Evolutionary conservation across 148 eudicot species (phyloP).

Genomic region (Persicaria maculosa): DNA sequence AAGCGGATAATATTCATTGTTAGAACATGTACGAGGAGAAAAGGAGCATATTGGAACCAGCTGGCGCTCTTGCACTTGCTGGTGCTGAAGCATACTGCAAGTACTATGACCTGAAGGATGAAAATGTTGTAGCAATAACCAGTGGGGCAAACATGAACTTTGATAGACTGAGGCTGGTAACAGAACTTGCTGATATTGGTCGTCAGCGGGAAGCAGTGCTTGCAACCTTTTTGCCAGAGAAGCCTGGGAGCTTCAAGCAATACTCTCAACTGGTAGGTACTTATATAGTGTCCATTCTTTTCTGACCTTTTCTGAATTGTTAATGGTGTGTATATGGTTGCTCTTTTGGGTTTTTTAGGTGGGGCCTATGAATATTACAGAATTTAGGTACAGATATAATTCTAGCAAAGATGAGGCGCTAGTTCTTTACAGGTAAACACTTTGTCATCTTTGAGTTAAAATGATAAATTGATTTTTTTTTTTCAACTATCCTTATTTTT

Average conservation of each 20-base stretch:
- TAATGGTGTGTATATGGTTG: not conserved
- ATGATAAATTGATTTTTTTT: not conserved
- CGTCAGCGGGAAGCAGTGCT: conserved; percentile 94
- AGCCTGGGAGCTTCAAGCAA: conserved; percentile 73
- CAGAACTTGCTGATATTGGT: conserved; percentile 98
- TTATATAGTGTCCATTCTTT: not conserved
- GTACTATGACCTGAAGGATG: conserved; percentile 73
- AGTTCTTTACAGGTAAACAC: conserved; percentile 74
- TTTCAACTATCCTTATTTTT: not conserved
- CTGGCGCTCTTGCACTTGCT: conserved; percentile 97
- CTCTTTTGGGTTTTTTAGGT: conserved; percentile 29
- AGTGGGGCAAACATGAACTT: conserved; percentile 99
- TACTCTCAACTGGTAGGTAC: conserved; percentile 55
- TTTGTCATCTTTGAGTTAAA: not conserved
- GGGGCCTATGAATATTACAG: conserved; percentile 92
- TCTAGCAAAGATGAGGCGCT: conserved; percentile 55
- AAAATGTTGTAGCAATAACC: conserved; percentile 73
- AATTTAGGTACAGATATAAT: conserved; percentile 76
- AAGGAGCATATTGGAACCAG: conserved; percentile 95
- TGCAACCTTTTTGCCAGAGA: conserved; percentile 87
- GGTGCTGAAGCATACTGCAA: conserved; percentile 99
- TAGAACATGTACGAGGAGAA: conserved; percentile 99
- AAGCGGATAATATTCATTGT: conserved; percentile 10
- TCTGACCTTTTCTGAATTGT: not conserved
- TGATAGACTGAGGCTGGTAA: conserved; percentile 87